Conservation (phyloP, 805 yeast genomes). For the Sungouiella blattae region DNA sequence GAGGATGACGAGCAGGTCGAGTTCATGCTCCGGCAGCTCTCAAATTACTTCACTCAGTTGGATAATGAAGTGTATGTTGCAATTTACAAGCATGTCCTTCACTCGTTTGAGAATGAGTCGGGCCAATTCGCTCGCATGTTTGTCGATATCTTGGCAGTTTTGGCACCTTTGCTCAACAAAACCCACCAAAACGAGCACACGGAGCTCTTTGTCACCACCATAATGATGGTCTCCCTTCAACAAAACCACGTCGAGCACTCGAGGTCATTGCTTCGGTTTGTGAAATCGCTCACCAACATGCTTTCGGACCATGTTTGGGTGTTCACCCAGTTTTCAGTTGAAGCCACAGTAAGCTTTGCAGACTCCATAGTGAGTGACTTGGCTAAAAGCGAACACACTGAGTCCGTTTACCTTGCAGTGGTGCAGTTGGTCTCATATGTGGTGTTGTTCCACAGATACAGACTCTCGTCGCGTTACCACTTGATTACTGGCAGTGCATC, state of each 20-base stretch:
- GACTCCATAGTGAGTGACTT: conserved; percentile 17
- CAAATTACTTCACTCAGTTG: conserved; percentile 3
- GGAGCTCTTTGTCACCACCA: conserved; percentile 22
- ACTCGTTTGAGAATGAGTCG: conserved; percentile 15
- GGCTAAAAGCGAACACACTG: not conserved
- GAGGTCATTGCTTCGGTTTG: conserved; percentile 8
- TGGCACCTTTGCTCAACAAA: conserved; percentile 14
- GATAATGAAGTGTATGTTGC: conserved; percentile 7
- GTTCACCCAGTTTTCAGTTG: conserved; percentile 64
- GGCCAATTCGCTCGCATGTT: conserved; percentile 10
- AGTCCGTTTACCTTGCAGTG: conserved; percentile 29
- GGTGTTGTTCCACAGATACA: conserved; percentile 63
- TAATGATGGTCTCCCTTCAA: conserved; percentile 21
- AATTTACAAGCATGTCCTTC: conserved; percentile 12
- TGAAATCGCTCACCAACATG: conserved; percentile 32
- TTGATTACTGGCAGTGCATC: conserved; percentile 49
- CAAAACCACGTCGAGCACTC: conserved; percentile 4
- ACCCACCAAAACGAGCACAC: conserved; percentile 6
- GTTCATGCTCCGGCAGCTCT: conserved; percentile 2
- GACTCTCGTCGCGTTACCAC: conserved; percentile 73
- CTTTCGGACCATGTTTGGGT: conserved; percentile 53
- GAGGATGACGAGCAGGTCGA: not conserved
- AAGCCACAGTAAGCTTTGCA: conserved; percentile 45
- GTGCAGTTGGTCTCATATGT: conserved; percentile 56
- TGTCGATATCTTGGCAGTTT: conserved; percentile 18